Percentiles rank a stretch among this genome's conserved stretches.
phyloP scores from a whole-genome alignment of 1,284 basidiomycete species.

The Ustilago crameri region DNA sequence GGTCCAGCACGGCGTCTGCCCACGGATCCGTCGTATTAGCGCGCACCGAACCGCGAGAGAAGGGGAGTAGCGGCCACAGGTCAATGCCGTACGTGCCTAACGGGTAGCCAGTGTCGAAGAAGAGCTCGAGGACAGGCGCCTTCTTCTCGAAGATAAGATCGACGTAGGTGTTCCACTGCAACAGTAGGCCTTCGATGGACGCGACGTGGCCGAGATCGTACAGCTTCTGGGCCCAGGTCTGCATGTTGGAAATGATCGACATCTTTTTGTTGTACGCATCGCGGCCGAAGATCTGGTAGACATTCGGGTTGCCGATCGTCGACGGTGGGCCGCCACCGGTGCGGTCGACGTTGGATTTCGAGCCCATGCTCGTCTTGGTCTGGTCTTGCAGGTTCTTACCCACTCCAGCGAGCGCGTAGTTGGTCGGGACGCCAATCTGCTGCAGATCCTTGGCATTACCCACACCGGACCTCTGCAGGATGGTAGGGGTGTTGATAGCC shows the following conservation, averaged over 20 bases:
- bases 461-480: slow-evolving; percentile 70
- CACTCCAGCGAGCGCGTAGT: slow-evolving; percentile 66
- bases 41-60: slow-evolving; percentile 53
- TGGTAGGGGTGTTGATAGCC: slow-evolving; percentile 69
- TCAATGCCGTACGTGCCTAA: slow-evolving; percentile 54
- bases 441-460: slow-evolving; percentile 66
- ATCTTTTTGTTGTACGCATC: too few species aligned
- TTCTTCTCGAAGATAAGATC: slow-evolving; percentile 47
- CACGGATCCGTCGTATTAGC: slow-evolving; percentile 38
- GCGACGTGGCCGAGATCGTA: slow-evolving; percentile 50
- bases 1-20: slow-evolving; percentile 27
- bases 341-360: slow-evolving; percentile 31
- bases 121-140: slow-evolving; percentile 53
- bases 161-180: slow-evolving; percentile 47
- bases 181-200: slow-evolving; percentile 31
- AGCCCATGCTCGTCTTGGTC: slow-evolving; percentile 65
- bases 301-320: slow-evolving; percentile 55
- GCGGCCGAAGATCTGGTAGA: slow-evolving; percentile 37
- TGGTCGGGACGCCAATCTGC: slow-evolving; percentile 60
- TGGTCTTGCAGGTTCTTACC: slow-evolving; percentile 70
- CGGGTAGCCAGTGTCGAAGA: slow-evolving; percentile 59
- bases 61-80: slow-evolving; percentile 60
- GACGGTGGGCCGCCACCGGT: slow-evolving; percentile 53
- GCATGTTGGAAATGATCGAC: slow-evolving; percentile 6
- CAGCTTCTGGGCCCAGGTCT: slow-evolving; percentile 50